Evolutionary conservation across 2,329 filamentous ascomycete species (phyloP).

Genomic region (Talaromyces sp.): DNA sequence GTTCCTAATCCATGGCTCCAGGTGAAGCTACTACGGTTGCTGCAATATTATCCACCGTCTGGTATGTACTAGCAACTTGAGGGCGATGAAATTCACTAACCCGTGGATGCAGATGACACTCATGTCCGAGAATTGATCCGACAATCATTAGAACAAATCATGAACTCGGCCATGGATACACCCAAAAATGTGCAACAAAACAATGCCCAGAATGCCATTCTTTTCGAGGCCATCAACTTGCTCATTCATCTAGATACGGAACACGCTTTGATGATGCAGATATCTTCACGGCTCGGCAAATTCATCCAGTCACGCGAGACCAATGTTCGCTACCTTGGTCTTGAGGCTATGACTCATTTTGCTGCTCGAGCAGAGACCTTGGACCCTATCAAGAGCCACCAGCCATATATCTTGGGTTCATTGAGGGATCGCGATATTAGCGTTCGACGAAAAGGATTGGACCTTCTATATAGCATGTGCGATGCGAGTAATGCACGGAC

Average conservation of each 20-base stretch:
- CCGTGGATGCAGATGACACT: constrained; percentile 65
- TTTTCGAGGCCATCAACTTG: constrained; percentile 97
- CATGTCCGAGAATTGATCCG: constrained; percentile 88
- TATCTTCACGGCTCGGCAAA: constrained; percentile 81
- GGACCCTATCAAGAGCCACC: constrained; percentile 96
- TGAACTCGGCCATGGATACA: constrained; percentile 85
- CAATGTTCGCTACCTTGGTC: constrained; percentile 89
- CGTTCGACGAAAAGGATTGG: constrained; percentile 88
- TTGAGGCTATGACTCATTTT: constrained; percentile 97
- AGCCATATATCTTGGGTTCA: constrained; percentile 90
- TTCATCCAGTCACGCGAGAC: constrained; percentile 97
- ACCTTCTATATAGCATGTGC: constrained; percentile 99
- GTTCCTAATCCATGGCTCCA: constrained; percentile 99
- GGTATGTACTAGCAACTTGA: constrained; percentile 48
- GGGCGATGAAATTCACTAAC: constrained; percentile 6
- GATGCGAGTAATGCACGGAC: constrained; percentile 89
- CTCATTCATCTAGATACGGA: constrained; percentile 97
- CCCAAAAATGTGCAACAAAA: constrained; percentile 99
- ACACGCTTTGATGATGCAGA: constrained; percentile 89
- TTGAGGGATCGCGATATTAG: constrained; percentile 95
- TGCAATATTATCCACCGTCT: constrained; percentile 95
- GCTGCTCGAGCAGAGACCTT: constrained; percentile 89
- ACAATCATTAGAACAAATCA: constrained; percentile 82
- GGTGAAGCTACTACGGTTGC: constrained; percentile 81
- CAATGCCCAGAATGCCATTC: constrained; percentile 94